phyloP scores from a whole-genome alignment of 441 rosid genomes.

The Corymbia citriodora region DNA sequence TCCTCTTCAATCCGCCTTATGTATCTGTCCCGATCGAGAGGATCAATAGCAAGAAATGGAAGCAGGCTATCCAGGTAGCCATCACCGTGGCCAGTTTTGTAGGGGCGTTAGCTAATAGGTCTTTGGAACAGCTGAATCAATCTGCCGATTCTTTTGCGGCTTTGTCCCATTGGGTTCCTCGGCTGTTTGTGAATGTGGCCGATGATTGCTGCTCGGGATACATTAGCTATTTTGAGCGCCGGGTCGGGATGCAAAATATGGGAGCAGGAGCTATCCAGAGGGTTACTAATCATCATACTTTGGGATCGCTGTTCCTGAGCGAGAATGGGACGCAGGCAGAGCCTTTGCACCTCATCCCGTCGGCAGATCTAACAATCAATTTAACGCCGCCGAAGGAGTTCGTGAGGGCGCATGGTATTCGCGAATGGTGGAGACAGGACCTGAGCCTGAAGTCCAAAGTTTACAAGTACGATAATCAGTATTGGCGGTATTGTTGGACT shows the following conservation, averaged over 20 bases:
- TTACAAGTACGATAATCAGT: constrained; percentile 38
- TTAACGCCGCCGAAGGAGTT: constrained; percentile 29
- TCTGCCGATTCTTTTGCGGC: background rate
- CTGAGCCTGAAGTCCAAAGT: constrained; percentile 38
- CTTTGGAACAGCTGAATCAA: background rate
- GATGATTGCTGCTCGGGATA: background rate
- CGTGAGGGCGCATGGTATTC: constrained; percentile 79
- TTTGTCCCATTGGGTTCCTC: background rate
- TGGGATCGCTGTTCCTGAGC: background rate
- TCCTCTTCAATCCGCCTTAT: constrained; percentile 82
- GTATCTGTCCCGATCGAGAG: constrained; percentile 69
- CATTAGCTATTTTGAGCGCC: background rate
- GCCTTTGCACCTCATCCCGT: background rate
- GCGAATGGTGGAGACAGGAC: constrained; percentile 91
- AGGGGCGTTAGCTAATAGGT: background rate
- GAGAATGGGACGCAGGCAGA: background rate
- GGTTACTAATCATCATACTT: background rate
- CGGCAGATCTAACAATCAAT: background rate
- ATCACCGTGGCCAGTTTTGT: background rate
- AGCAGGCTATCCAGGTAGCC: background rate
- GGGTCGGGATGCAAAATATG: background rate
- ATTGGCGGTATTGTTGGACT: background rate
- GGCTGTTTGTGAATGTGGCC: background rate
- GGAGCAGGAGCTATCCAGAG: background rate
- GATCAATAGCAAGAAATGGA: constrained; percentile 39